Percentiles rank a stretch among this genome's conserved stretches.
Evolutionary conservation across 2,329 filamentous ascomycete species (phyloP).

Genomic region (Teratosphaeria gauchensis): DNA sequence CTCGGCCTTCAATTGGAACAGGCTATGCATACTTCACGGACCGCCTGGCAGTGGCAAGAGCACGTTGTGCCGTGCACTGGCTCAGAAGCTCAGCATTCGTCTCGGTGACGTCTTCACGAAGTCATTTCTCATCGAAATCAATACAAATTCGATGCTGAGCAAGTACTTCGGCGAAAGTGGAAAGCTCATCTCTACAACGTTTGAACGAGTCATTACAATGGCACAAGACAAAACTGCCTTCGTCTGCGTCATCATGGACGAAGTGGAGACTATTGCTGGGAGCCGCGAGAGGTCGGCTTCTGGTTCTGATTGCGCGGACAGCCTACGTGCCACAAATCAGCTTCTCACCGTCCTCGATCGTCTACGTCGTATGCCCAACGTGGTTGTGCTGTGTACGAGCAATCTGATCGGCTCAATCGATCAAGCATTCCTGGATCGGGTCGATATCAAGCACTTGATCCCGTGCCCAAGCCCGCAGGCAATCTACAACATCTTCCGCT

Average conservation of each 20-base stretch:
- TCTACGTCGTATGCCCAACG: conserved; percentile 32
- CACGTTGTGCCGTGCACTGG: conserved; percentile 36
- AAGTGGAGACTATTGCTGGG: conserved; percentile 41
- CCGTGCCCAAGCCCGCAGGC: conserved; percentile 30
- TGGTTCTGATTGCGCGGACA: conserved; percentile 37
- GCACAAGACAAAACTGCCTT: conserved; percentile 33
- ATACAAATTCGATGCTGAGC: conserved; percentile 36
- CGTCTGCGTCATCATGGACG: conserved; percentile 40
- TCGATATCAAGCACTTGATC: conserved; percentile 39
- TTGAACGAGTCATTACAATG: not conserved
- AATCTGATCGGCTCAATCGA: conserved; percentile 39
- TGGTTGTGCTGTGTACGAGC: conserved; percentile 42
- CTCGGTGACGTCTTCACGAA: conserved; percentile 28
- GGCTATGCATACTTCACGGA: conserved; percentile 34
- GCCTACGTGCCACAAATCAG: conserved; percentile 40
- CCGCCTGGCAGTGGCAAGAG: conserved; percentile 37
- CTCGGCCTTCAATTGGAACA: conserved; percentile 36
- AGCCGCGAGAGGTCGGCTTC: conserved; percentile 31
- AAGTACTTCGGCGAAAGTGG: conserved; percentile 41
- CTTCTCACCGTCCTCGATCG: conserved; percentile 40
- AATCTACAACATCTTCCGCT: conserved; percentile 40
- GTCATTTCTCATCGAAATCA: conserved; percentile 34
- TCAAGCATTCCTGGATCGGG: conserved; percentile 39
- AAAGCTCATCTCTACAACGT: conserved; percentile 28
- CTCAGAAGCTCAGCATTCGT: conserved; percentile 43